Percentiles rank a stretch among this genome's conserved stretches.
phyloP scores from a whole-genome alignment of 2,329 filamentous ascomycete genomes.

The Colletotrichum destructivum region DNA sequence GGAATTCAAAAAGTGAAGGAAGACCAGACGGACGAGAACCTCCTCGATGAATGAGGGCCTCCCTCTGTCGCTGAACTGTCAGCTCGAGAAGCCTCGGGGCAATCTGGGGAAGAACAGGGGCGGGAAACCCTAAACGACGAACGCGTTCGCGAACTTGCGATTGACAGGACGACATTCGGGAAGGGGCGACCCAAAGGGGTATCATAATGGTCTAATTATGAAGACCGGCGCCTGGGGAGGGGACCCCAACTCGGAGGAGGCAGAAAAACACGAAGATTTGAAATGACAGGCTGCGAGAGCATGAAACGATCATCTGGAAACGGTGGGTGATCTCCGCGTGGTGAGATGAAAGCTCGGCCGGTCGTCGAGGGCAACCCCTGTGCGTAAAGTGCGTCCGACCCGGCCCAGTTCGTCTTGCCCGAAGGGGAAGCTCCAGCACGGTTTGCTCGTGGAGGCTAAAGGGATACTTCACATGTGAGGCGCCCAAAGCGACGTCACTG shows the following conservation, averaged over 20 bases:
- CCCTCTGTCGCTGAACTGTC: not conserved
- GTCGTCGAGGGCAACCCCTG: constrained; percentile 43
- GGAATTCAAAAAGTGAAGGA: not conserved
- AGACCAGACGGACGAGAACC: not conserved
- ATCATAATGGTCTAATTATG: constrained; percentile 8
- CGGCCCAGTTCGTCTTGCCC: constrained; percentile 19
- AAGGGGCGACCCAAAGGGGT: constrained; percentile 6
- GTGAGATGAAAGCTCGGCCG: constrained; percentile 41
- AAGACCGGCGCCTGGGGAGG: not conserved
- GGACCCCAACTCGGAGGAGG: constrained; percentile 9
- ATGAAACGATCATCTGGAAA: constrained; percentile 39
- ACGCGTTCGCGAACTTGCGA: constrained; percentile 13
- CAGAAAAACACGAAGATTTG: constrained; percentile 33
- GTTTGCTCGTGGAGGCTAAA: constrained; percentile 36
- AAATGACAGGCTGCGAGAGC: constrained; percentile 36
- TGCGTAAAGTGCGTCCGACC: constrained; percentile 22
- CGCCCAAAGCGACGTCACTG: constrained; percentile 25
- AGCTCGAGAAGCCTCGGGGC: constrained; percentile 23
- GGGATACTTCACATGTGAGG: constrained; percentile 34
- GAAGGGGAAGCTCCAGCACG: constrained; percentile 28
- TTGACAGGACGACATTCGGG: constrained; percentile 1
- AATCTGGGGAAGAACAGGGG: constrained; percentile 40
- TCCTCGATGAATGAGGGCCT: not conserved
- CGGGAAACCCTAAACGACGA: constrained; percentile 16
- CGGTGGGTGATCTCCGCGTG: constrained; percentile 39